Percentiles rank a stretch among this genome's conserved stretches.
These are phyloP conservation scores for Plasmodium coatneyi DNA, from an alignment of 169 alveolate genomes.

Conservation along the genomic window DNA sequence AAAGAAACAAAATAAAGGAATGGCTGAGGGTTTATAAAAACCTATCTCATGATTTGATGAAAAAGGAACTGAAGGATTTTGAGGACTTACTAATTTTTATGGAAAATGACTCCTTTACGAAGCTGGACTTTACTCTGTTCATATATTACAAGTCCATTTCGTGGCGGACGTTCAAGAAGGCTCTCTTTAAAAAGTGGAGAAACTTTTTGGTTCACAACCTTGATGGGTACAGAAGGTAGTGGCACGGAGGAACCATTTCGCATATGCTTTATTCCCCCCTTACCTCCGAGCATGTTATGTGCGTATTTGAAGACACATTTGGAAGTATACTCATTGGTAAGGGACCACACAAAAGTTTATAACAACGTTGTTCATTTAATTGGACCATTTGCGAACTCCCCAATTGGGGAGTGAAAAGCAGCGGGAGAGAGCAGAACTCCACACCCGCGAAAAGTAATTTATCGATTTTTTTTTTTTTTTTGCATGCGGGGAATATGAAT, in stretches of 20 bases:
- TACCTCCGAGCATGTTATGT: too few relatives aligned
- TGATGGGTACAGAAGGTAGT: background rate
- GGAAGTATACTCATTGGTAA: too few relatives aligned
- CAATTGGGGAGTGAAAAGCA: too few relatives aligned
- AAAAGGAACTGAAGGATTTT: background rate
- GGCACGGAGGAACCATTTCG: background rate
- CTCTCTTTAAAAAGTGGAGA: background rate
- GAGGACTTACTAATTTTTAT: background rate
- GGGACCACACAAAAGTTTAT: too few relatives aligned
- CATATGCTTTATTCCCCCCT: too few relatives aligned
- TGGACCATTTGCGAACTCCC: too few relatives aligned
- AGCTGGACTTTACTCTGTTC: slow-evolving; percentile 2
- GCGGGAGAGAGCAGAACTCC: too few relatives aligned
- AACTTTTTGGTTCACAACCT: background rate
- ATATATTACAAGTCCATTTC: background rate
- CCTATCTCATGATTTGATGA: background rate
- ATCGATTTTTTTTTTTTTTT: background rate
- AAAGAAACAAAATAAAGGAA: background rate
- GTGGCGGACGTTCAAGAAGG: background rate
- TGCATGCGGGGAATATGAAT: too few relatives aligned
- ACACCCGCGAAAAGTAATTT: too few relatives aligned
- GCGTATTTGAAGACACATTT: too few relatives aligned
- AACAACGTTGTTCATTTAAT: too few relatives aligned
- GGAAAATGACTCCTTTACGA: background rate
- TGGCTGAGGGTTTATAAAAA: background rate